Evolutionary conservation across 805 yeast species (phyloP).

Genomic region (Kuraishia molischiana): DNA sequence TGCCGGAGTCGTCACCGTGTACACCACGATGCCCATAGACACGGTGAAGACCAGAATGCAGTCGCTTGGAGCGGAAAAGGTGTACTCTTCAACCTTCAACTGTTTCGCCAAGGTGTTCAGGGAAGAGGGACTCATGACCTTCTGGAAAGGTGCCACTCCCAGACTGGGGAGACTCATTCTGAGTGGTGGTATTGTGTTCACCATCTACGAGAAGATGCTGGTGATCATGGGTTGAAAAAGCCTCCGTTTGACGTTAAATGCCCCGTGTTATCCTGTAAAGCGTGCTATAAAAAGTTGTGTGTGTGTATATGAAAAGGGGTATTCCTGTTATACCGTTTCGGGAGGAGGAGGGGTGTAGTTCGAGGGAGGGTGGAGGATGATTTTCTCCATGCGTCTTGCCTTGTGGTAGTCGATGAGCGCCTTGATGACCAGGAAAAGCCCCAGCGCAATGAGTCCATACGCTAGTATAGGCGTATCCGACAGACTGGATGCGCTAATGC

Average conservation of each 20-base stretch:
- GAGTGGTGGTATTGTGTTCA: conserved; percentile 96
- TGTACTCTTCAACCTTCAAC: conserved; percentile 67
- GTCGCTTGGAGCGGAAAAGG: conserved; percentile 65
- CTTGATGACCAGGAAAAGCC: conserved; percentile 53
- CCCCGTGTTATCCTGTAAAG: not conserved
- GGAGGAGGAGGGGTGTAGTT: conserved; percentile 5
- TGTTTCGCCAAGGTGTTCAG: conserved; percentile 74
- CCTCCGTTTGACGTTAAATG: not conserved
- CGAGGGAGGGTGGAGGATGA: conserved; percentile 39
- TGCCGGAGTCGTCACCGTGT: conserved; percentile 85
- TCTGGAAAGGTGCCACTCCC: conserved; percentile 99
- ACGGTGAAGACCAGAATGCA: conserved; percentile 98
- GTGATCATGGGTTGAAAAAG: conserved; percentile 31
- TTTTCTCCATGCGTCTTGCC: conserved; percentile 69
- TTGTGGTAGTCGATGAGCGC: conserved; percentile 63
- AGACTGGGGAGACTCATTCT: conserved; percentile 84
- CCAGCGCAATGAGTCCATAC: conserved; percentile 54
- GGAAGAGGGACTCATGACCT: conserved; percentile 83
- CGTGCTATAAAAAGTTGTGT: not conserved
- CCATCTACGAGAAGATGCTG: conserved; percentile 88
- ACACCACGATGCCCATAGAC: conserved; percentile 91
- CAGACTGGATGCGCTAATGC: conserved; percentile 6
- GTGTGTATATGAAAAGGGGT: not conserved
- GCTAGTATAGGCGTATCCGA: conserved; percentile 44
- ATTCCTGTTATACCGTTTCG: conserved; percentile 1